These are phyloP conservation scores for Eucalyptus rudis DNA, from an alignment of 345 rosid species.

Conservation along the genomic window DNA sequence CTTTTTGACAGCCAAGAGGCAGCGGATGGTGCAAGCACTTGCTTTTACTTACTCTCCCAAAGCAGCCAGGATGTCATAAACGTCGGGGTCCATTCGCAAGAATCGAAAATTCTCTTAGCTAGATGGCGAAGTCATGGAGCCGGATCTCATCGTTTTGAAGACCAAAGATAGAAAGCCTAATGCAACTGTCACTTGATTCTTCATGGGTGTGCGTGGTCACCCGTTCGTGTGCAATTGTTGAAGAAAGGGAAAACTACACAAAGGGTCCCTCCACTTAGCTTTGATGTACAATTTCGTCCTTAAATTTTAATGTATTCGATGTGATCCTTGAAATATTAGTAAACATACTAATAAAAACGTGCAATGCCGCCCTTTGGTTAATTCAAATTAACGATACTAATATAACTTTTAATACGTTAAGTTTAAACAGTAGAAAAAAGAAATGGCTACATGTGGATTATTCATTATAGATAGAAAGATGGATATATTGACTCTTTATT, in stretches of 20 bases:
- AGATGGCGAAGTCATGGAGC: not conserved
- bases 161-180: accelerated
- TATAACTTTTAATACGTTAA: too few relatives aligned
- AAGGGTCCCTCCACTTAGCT: accelerated
- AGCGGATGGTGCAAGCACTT: accelerated
- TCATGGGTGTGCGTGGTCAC: accelerated
- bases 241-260: too few relatives aligned
- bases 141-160: accelerated
- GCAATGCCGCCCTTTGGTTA: accelerated
- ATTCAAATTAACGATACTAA: too few relatives aligned
- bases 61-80: accelerated
- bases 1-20: not conserved
- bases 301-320: accelerated
- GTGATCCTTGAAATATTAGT: accelerated
- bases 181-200: not conserved
- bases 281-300: accelerated
- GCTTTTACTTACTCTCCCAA: not conserved
- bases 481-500: too few relatives aligned
- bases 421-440: accelerated
- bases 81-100: accelerated
- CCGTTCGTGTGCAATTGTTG: too few relatives aligned
- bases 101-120: not conserved
- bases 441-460: too few relatives aligned
- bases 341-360: too few relatives aligned
- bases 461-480: too few relatives aligned